These are phyloP conservation scores for Dalechampia spathulata DNA, from an alignment of 441 rosid species.

Conservation along the genomic window DNA sequence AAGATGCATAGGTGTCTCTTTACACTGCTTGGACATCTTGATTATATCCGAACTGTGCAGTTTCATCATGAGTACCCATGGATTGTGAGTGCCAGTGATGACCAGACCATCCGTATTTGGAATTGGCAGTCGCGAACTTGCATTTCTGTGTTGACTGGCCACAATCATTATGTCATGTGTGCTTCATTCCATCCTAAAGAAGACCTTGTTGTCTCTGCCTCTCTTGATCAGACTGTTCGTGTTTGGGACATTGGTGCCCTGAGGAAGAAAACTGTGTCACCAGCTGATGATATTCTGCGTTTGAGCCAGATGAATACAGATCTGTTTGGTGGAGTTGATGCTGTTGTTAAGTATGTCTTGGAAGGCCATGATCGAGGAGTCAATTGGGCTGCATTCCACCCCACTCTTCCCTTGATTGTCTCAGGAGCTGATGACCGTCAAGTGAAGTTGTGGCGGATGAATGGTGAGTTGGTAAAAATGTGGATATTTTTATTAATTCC, in stretches of 20 bases:
- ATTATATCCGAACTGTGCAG: constrained; percentile 83
- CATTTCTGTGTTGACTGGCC: constrained; percentile 78
- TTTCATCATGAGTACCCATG: constrained; percentile 85
- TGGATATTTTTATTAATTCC: neutral
- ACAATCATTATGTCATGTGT: constrained; percentile 94
- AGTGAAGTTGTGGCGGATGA: constrained; percentile 90
- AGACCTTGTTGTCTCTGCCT: constrained; percentile 86
- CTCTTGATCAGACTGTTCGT: constrained; percentile 88
- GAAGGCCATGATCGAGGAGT: constrained; percentile 97
- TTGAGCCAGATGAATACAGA: constrained; percentile 81
- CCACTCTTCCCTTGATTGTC: constrained; percentile 77
- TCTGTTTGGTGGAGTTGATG: constrained; percentile 86
- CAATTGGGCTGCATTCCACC: constrained; percentile 95
- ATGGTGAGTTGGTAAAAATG: constrained; percentile 34
- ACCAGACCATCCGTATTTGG: constrained; percentile 88
- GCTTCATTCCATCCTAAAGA: constrained; percentile 92
- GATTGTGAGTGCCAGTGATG: constrained; percentile 96
- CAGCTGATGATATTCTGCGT: constrained; percentile 82
- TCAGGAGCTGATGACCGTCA: constrained; percentile 93
- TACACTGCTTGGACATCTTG: constrained; percentile 89
- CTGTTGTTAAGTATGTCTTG: constrained; percentile 82
- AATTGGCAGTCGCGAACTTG: constrained; percentile 91
- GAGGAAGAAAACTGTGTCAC: constrained; percentile 78
- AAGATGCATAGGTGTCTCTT: constrained; percentile 76
- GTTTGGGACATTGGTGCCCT: constrained; percentile 92